A percentile compares a stretch with the other conserved stretches of the same genome.
These are phyloP conservation scores for Camelina neglecta DNA, from an alignment of 345 rosid species.

Conservation along the genomic window DNA sequence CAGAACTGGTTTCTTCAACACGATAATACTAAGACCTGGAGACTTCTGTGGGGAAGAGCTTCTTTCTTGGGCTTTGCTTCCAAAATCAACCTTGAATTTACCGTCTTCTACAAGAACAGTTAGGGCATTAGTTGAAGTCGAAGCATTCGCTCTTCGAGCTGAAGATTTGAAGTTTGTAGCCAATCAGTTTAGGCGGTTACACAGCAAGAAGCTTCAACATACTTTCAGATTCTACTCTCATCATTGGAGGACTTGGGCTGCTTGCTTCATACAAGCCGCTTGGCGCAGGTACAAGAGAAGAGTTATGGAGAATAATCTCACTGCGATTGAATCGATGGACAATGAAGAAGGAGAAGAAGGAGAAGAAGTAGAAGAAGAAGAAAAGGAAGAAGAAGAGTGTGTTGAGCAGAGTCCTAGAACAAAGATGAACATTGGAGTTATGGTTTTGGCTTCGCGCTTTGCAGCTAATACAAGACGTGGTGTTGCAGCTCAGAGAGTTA, in stretches of 20 bases:
- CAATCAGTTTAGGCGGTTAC: conserved; percentile 87
- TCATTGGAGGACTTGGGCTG: conserved; percentile 98
- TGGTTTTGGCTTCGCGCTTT: conserved; percentile 69
- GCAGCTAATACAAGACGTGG: conserved; percentile 73
- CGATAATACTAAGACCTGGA: conserved; percentile 79
- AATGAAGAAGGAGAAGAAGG: conserved; percentile 32
- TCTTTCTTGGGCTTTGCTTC: conserved; percentile 92
- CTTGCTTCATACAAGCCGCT: conserved; percentile 93
- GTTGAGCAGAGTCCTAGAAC: conserved; percentile 42
- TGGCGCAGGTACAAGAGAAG: conserved; percentile 83
- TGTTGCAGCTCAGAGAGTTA: conserved; percentile 63
- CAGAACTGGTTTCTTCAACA: conserved; percentile 89
- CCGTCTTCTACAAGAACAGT: conserved; percentile 96
- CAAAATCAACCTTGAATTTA: conserved; percentile 71
- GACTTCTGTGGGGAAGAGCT: conserved; percentile 96
- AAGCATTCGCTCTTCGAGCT: conserved; percentile 90
- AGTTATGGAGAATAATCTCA: conserved; percentile 54
- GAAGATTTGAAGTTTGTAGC: conserved; percentile 95
- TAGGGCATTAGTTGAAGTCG: conserved; percentile 80
- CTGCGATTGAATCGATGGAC: conserved; percentile 52
- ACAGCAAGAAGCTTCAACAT: conserved; percentile 94
- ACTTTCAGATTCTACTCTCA: conserved; percentile 87
- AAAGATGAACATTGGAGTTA: conserved; percentile 54
- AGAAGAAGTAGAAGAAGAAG: conserved; percentile 14
- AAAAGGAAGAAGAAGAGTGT: conserved; percentile 24